phyloP scores from a whole-genome alignment of 345 rosid genomes.

The Atalantia buxifolia region DNA sequence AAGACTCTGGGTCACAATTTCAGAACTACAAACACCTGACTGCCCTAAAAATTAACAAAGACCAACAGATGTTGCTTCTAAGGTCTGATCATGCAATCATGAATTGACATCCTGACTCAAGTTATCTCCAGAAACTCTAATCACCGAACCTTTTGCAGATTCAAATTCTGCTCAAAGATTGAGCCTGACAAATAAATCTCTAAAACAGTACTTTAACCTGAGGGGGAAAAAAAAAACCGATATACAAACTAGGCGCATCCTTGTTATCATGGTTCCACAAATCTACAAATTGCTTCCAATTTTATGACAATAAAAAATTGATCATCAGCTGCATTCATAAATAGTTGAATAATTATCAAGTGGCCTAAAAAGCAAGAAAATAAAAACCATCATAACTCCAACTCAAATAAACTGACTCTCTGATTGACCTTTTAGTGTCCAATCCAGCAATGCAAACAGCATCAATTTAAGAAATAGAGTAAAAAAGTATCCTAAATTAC shows the following conservation, averaged over 20 bases:
- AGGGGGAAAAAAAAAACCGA: neutral
- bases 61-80: neutral
- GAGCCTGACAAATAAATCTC: neutral
- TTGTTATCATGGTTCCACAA: neutral
- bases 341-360: neutral
- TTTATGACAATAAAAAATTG: neutral
- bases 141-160: neutral
- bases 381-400: neutral
- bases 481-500: neutral
- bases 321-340: neutral
- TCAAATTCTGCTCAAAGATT: neutral
- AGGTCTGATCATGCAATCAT: neutral
- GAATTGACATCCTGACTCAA: neutral
- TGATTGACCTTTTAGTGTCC: neutral
- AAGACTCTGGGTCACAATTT: neutral
- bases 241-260: neutral
- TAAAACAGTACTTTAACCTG: neutral
- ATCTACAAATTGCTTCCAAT: neutral
- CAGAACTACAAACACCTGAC: neutral
- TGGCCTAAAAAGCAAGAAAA: neutral
- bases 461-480: neutral
- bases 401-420: neutral
- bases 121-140: neutral
- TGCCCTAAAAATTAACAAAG: neutral
- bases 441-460: neutral